Evolutionary conservation across 805 yeast species (phyloP), one percentile per base, ranked within the genome.

Genomic region (Blastobotrys americana): DNA sequence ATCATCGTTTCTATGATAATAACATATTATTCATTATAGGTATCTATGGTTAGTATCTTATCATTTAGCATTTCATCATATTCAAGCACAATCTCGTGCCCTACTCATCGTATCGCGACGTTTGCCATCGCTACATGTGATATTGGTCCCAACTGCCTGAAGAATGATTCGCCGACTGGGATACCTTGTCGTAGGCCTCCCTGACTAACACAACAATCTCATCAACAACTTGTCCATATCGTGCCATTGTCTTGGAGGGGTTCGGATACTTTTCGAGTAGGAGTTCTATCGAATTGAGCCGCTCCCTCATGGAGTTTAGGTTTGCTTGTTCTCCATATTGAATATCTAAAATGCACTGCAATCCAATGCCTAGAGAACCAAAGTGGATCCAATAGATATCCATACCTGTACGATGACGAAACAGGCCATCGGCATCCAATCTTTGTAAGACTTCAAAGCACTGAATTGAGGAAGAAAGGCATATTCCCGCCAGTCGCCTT

Each of bases 321-420:
- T 25, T 25, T 8, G 31, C 31, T 25, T 25, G 31, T 13, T 25
- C 31, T 8, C 31, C 31, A 25, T 8, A 25, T 13, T 25, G 31
- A 8, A 25, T 13, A 13, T 25, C 31, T 13, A 25, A 8, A 13
- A 25, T 13, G 10, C 10, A 25, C 13, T 25, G 31, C 8, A 25
- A 13, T 8, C 31, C 31, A 13, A 25, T 13, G 10, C 31, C 31
- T 8, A 25, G 31, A 8, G 31, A 8, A 8, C 10, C 31, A 25
- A 25, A 25, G 13, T 25, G 31, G 31, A 25, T 25, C 31, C 31
- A 28, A 17, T 39, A 39, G 22, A 39, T 19, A 17, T 39, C 42
- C 4, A 31, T n/a, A 18, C 36, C 27, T 4, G 42, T 39, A 8
- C 22, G 21, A 13, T 39, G 37, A 17, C 21, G 16, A 22, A 39